Conservation (phyloP, 768 basidiomycete genomes). For the Tricholoma sp. region DNA sequence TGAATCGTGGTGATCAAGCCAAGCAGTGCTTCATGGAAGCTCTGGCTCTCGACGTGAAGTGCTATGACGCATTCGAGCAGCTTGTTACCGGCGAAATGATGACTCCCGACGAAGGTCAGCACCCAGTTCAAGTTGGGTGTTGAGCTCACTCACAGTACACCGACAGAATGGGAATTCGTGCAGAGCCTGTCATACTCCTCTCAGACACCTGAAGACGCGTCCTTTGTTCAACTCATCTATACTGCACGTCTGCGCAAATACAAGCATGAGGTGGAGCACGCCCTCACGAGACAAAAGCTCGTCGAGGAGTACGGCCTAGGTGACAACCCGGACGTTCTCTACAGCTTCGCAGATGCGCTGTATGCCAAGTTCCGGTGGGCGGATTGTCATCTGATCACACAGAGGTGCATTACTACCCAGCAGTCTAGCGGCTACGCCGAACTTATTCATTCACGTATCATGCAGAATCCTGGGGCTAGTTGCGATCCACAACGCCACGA, state of each 20-base stretch:
- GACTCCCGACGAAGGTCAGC: constrained; percentile 87
- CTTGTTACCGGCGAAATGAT: constrained; percentile 93
- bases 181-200: constrained; percentile 76
- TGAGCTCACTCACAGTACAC: not conserved
- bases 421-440: not conserved
- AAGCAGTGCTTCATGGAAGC: constrained; percentile 97
- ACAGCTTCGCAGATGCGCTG: constrained; percentile 84
- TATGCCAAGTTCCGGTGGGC: constrained; percentile 90
- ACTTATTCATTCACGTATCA: too few relatives aligned
- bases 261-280: constrained; percentile 79
- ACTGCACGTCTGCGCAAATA: constrained; percentile 88
- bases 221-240: constrained; percentile 91
- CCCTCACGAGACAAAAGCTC: constrained; percentile 70
- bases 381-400: constrained; percentile 88
- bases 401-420: constrained; percentile 41
- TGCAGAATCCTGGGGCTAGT: constrained; percentile 78
- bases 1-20: constrained; percentile 86
- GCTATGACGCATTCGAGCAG: constrained; percentile 92
- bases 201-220: constrained; percentile 84
- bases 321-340: constrained; percentile 91
- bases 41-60: constrained; percentile 90
- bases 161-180: constrained; percentile 94
- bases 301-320: constrained; percentile 79
- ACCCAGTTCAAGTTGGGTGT: not conserved
- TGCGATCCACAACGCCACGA: constrained; percentile 82